phyloP scores from a whole-genome alignment of 129 eudicot genomes.

The Pittosporum tobira region DNA sequence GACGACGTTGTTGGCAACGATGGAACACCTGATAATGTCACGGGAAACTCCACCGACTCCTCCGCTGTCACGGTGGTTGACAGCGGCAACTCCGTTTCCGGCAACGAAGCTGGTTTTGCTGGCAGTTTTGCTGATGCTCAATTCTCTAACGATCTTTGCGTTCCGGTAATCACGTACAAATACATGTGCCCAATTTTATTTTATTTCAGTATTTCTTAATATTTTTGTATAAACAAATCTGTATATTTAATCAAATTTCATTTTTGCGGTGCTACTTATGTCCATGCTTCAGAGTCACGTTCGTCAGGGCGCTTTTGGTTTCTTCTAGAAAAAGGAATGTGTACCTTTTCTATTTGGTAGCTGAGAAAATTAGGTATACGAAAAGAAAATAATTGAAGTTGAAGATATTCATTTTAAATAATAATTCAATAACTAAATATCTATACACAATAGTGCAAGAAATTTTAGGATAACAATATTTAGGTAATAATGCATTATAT shows the following conservation, averaged over 20 bases:
- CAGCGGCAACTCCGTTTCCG: slow-evolving; percentile 40
- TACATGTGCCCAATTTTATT: no score
- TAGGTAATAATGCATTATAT: no score
- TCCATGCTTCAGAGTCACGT: not conserved
- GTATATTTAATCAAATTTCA: no score
- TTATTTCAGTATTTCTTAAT: no score
- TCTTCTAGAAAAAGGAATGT: not conserved
- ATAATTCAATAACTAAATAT: not conserved
- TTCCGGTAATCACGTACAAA: slow-evolving; percentile 54
- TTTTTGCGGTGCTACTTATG: no score
- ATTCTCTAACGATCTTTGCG: slow-evolving; percentile 62
- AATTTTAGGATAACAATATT: no score
- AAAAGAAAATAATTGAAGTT: no score
- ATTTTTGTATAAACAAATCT: no score
- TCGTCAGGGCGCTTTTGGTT: not conserved
- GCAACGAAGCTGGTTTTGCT: slow-evolving; percentile 18
- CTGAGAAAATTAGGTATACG: not conserved
- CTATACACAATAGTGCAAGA: no score
- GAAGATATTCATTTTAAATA: no score
- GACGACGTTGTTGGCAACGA: slow-evolving; percentile 28
- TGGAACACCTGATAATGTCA: not conserved
- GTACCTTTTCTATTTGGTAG: not conserved
- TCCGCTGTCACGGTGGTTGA: slow-evolving; percentile 23
- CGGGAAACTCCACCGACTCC: slow-evolving; percentile 25
- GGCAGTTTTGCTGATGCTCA: slow-evolving; percentile 25